Conservation (phyloP, 805 yeast species). For the Yamadazyma phyllophila region DNA sequence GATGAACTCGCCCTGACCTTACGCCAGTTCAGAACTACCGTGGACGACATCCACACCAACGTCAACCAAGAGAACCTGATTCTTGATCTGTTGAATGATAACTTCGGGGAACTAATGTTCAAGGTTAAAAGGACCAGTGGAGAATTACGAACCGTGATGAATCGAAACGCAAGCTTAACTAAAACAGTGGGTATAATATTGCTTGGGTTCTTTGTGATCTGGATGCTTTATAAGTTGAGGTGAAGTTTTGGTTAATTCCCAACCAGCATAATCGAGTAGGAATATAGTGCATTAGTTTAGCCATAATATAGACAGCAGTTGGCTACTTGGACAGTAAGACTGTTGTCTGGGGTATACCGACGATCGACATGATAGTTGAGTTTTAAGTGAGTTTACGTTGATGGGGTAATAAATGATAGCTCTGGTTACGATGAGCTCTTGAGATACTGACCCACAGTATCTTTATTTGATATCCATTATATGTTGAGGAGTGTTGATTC, state of each 20-base stretch:
- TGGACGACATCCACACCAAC: conserved; percentile 41
- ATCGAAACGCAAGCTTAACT: conserved; percentile 40
- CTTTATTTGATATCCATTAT: no score
- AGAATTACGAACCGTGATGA: conserved; percentile 39
- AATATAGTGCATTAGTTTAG: no score
- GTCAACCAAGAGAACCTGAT: conserved; percentile 41
- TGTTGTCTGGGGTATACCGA: no score
- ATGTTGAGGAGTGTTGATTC: no score
- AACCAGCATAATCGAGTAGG: no score
- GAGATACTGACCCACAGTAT: no score
- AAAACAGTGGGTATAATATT: conserved; percentile 36
- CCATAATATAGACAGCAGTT: no score
- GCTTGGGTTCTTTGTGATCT: conserved; percentile 31
- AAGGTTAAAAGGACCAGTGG: conserved; percentile 41
- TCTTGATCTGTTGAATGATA: conserved; percentile 38
- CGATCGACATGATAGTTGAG: no score
- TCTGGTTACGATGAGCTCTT: no score
- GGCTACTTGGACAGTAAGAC: no score
- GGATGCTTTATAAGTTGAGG: conserved; percentile 37
- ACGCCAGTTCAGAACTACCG: conserved; percentile 41
- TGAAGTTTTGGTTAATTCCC: not conserved
- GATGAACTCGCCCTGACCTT: conserved; percentile 43
- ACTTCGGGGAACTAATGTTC: conserved; percentile 35
- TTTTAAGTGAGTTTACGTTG: no score
- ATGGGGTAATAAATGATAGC: no score